phyloP scores from a whole-genome alignment of 116 monocot species.

The Dioscorea cayenensis region DNA sequence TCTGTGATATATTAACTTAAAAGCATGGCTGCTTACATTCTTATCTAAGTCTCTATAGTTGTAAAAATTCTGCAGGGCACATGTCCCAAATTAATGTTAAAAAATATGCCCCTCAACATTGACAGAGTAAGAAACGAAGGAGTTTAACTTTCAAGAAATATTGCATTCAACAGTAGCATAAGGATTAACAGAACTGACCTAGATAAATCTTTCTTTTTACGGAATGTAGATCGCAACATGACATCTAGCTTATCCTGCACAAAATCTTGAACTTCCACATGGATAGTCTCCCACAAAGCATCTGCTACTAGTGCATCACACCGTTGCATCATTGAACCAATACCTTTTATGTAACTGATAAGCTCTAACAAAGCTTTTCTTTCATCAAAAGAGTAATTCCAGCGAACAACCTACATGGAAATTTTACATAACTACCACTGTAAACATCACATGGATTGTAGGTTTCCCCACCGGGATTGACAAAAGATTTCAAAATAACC shows the following conservation, averaged over 20 bases:
- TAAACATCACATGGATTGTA: background rate
- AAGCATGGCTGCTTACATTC: too few species aligned
- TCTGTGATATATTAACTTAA: too few species aligned
- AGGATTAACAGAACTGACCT: conserved; percentile 37
- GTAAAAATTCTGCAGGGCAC: background rate
- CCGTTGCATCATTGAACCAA: conserved; percentile 95
- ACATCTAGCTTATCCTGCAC: conserved; percentile 90
- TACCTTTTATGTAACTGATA: conserved; percentile 76
- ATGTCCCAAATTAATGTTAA: background rate
- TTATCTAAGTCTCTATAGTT: too few species aligned
- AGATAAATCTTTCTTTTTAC: conserved; percentile 96
- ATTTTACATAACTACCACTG: background rate
- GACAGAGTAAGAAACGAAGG: background rate
- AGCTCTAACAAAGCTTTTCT: conserved; percentile 77
- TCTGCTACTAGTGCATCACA: conserved; percentile 89
- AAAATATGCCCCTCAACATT: background rate
- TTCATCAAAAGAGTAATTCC: conserved; percentile 87
- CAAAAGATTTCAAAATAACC: too few species aligned
- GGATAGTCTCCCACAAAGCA: conserved; percentile 98
- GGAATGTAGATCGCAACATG: conserved; percentile 88
- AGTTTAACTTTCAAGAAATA: background rate
- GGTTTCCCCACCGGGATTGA: too few species aligned
- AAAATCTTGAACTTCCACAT: conserved; percentile 94
- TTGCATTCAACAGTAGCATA: background rate
- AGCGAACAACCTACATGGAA: conserved; percentile 70